Evolutionary conservation across 495 filamentous ascomycete species (phyloP), one percentile per base, ranked within the genome.

Genomic region (Neurospora pannonica): DNA sequence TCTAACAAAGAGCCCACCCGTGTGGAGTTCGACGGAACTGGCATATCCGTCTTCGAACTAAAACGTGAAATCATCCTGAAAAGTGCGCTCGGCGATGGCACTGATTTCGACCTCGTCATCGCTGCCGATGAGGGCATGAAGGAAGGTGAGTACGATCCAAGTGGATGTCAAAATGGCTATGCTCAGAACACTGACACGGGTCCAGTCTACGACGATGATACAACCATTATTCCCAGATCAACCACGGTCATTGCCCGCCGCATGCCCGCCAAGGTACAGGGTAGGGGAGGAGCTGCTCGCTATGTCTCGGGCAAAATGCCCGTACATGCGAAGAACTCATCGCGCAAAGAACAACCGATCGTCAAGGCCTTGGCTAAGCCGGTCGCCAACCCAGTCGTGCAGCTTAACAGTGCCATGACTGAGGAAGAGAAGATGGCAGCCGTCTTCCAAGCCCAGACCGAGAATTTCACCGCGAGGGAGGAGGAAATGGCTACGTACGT

Each of bases 241-340:
- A 97, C 94, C 21, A 93, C 94, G 6, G 93, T 98, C 74, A 92
- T 98, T 79, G 96, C 96, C 19, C 91, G 92, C 54, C 92, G 96
- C 75, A 86, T 96, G 73, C 97, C 97, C 28, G 92, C 96, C 7
- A 86, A 86, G 76, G 90, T 94, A 77, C 89, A 90, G 28, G 93
- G 97, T 42, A 89, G 90, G 78, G 96, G 96, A 71, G 90, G 92
- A 74, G 96, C 96, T 72, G 94, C 96, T 76, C 90, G 96, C 78
- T 99, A 99, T 87, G 93, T 99, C 71, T 94, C 94, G 8, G 96
- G 96, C 70, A 97, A 97, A 85, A 97, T 97, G 92, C 96, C 96
- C 4, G 88, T 93, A 10, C 95, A 91, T 78, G 93, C 95, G 5
- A 94, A 93, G 83, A 95, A 92, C 75, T 86, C 89, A 31, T 89